A percentile compares a stretch with the other conserved stretches of the same genome.
phyloP scores from a whole-genome alignment of 345 rosid genomes.

The Sapria himalayana region DNA sequence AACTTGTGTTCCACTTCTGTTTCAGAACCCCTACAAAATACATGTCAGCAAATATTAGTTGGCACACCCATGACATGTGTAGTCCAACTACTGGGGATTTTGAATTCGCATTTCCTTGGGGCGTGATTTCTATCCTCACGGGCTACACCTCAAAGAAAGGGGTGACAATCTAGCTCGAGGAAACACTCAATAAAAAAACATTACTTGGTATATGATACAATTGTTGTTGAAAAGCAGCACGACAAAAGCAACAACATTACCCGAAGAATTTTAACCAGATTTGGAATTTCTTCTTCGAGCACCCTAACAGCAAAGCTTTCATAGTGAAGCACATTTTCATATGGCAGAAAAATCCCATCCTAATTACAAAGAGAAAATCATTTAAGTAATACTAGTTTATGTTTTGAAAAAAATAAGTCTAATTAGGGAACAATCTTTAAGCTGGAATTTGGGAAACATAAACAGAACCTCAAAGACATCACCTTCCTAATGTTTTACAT shows the following conservation, averaged over 20 bases:
- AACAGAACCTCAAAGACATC: too few species aligned
- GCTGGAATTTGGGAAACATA: too few species aligned
- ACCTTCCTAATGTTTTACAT: too few species aligned
- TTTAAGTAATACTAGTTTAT: too few species aligned
- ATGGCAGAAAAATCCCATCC: constrained; percentile 94
- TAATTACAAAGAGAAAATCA: constrained; percentile 16
- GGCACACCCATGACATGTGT: too few species aligned
- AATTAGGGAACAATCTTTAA: too few species aligned
- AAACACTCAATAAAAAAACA: neutral
- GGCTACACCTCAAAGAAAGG: neutral
- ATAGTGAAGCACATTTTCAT: constrained; percentile 80
- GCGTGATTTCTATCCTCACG: too few species aligned
- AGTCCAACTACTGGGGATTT: too few species aligned
- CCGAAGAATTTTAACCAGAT: constrained; percentile 62
- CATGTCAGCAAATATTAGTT: constrained; percentile 3
- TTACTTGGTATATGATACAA: constrained; percentile 2
- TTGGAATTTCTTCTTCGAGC: constrained; percentile 70
- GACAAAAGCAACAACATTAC: constrained; percentile 17
- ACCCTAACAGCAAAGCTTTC: constrained; percentile 86
- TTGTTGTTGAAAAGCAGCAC: neutral
- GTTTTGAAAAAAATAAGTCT: too few species aligned
- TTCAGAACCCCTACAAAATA: constrained; percentile 34
- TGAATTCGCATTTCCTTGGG: too few species aligned
- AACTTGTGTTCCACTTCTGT: constrained; percentile 51
- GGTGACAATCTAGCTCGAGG: neutral